A percentile compares a stretch with the other conserved stretches of the same genome.
phyloP scores from a whole-genome alignment of 371 early-diverging fungal species.

The Agmasoma carcini region DNA sequence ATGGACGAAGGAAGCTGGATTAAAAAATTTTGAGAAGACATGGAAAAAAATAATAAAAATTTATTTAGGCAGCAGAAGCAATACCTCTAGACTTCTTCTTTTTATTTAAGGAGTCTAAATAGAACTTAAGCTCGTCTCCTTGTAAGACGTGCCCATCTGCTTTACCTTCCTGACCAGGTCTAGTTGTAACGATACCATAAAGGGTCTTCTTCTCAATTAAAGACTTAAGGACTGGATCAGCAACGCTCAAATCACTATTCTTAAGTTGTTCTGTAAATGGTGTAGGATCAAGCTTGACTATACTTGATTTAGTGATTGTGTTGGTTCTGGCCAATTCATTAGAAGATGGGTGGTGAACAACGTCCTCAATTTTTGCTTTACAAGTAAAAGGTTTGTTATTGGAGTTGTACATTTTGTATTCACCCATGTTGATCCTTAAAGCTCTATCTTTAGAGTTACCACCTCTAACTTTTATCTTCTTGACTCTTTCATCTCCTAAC shows the following conservation, averaged over 20 bases:
- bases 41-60: no score
- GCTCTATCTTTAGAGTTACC: conserved; percentile 95
- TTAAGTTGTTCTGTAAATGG: conserved; percentile 92
- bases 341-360: conserved; percentile 97
- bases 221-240: conserved; percentile 66
- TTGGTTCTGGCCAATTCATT: conserved; percentile 99
- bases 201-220: conserved; percentile 88
- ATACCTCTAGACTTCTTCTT: conserved; percentile 53
- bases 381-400: neutral
- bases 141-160: conserved; percentile 95
- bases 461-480: conserved; percentile 85
- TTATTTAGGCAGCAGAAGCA: no score
- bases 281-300: conserved; percentile 92
- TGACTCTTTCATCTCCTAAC: conserved; percentile 80
- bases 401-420: conserved; percentile 55
- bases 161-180: conserved; percentile 96
- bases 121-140: conserved; percentile 91
- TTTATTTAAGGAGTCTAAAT: conserved; percentile 69
- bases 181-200: conserved; percentile 70
- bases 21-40: no score
- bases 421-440: conserved; percentile 75
- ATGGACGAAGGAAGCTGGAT: no score
- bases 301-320: conserved; percentile 91
- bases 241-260: conserved; percentile 61
- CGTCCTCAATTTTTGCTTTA: conserved; percentile 71